Base-by-base conservation (phyloP, 805 yeast genomes). In the Yarrowia hollandica region DNA sequence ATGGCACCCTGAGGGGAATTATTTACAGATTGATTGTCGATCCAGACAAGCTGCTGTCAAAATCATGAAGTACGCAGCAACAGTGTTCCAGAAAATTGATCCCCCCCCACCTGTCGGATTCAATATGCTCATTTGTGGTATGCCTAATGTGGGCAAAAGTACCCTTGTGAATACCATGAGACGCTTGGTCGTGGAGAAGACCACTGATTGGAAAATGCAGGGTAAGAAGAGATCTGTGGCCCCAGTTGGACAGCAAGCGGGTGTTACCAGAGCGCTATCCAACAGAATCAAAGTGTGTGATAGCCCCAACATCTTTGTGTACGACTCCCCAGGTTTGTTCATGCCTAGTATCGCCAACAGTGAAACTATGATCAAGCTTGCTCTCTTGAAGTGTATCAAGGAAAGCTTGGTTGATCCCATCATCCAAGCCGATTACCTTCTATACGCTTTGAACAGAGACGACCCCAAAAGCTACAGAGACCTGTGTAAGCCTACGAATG, bases 61-160 rank as follows among this genome's bases (percentile, higher is more conserved):
- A 39, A 69, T 91, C 4, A 72, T 87, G 14, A 75, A 79, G 9
- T 65, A 75, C 11, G 74, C 88, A 3, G 75, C 75, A 33, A 75
- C 78, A 56, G 72, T 62, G 26, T 59, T 80, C 65, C 62, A 70
- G 23, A 62, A 68, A 4, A 74, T 82, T 78, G 71, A 69, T 16
- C 89, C 92, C 0, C 81, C 84, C 1, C 95, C 96, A 0, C 97
- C 97, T 0, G 71, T 90, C 61, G 98, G 98, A 0, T 74, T 87
- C 48, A 72, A 90, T 19, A 71, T 88, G 60, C 76, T 91, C 76
- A 81, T 92, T 42, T 84, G 86, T 6, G 99, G 99, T 0, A 88
- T 94, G 94, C 99, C 99, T 1, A 94, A 94, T 69, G 96, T 90
- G n/a, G 99, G 99, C 0, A 94, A 94, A 71, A 87, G 96, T 11